Evolutionary conservation across 352 stramenopile genomes (phyloP), one percentile per base, ranked within the genome.

Genomic region (Elongisporangium anandrum): DNA sequence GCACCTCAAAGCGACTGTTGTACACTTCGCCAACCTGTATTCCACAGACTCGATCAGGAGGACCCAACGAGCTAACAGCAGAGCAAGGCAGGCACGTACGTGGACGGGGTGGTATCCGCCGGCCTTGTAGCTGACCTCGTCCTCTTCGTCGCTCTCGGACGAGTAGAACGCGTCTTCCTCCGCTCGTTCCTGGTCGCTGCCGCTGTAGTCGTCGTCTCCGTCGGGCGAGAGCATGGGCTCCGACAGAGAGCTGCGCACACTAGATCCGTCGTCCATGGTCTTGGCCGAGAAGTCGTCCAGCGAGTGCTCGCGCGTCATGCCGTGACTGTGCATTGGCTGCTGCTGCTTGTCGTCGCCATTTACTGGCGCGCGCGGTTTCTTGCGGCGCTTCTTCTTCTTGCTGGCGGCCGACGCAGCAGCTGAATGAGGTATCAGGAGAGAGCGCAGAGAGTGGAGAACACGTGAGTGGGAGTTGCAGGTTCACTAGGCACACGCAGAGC

Each of bases 81-180:
- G 39, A 53, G 21, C 13, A 54, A 17, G 15, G 64, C 51, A 85
- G 76, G 19, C 66, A 66, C 63, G 96, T 51, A 64, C 74, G 55
- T 90, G 83, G 16, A 99, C 97, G 47, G 80, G 94, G 73, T 99
- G 97, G 79, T 99, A 99, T 19, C 98, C 98, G 55, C 98, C 98
- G 0, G 88, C 68, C 60, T 98, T 98, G 76, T 99, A 99, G 52
- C 94, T 97, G 52, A 90, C 93, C 50, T 90, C 77, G 17, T 97
- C 97, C 68, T 99, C 97, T 38, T 94, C 85, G 45, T 95, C 85
- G 60, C 81, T 92, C 52, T 91, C 81, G 23, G 81, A 91, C 41
- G 81, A 91, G 50, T 83, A 92, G 29, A 41, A 41, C 29, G 29
- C 29, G 21, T 88, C 75, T 64, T 97, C 93, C 60, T 97, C 95